Evolutionary conservation across 768 basidiomycete species (phyloP).

Genomic region (Trametes elegans): DNA sequence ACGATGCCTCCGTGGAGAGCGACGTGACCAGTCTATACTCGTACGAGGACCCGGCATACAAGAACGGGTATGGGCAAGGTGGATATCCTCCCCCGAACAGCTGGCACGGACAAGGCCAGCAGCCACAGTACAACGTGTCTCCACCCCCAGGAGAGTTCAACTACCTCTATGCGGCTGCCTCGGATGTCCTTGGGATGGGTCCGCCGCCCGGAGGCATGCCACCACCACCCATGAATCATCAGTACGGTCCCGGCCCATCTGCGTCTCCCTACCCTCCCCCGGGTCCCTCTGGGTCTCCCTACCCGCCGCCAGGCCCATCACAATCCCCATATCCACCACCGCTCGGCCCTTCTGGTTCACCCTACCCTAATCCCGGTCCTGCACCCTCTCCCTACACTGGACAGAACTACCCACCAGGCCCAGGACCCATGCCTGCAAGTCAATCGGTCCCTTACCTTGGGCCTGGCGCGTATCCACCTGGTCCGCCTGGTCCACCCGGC

Average conservation of each 20-base stretch:
- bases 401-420: slow-evolving; percentile 14
- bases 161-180: slow-evolving; percentile 70
- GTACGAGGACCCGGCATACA: slow-evolving; percentile 34
- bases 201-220: slow-evolving; percentile 47
- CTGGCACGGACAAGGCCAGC: slow-evolving; percentile 16
- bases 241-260: slow-evolving; percentile 11
- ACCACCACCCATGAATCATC: slow-evolving; percentile 20
- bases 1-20: slow-evolving; percentile 32
- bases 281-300: not conserved
- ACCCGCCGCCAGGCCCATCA: slow-evolving; percentile 14
- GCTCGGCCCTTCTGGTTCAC: slow-evolving; percentile 5
- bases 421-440: slow-evolving; percentile 11
- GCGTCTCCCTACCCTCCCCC: slow-evolving; percentile 15
- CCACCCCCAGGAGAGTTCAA: slow-evolving; percentile 41
- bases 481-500: no score
- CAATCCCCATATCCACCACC: slow-evolving; percentile 16
- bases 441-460: slow-evolving; percentile 19
- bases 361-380: slow-evolving; percentile 9
- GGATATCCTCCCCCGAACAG: slow-evolving; percentile 9
- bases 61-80: slow-evolving; percentile 10
- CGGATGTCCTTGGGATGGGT: slow-evolving; percentile 76
- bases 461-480: slow-evolving; percentile 18
- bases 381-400: slow-evolving; percentile 6
- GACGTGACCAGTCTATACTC: slow-evolving; percentile 38
- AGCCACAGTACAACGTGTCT: slow-evolving; percentile 15